Percentiles rank a stretch among this genome's conserved stretches.
Conservation (phyloP, 2,329 filamentous ascomycete species). For the Sclerotiophoma versabilis region DNA sequence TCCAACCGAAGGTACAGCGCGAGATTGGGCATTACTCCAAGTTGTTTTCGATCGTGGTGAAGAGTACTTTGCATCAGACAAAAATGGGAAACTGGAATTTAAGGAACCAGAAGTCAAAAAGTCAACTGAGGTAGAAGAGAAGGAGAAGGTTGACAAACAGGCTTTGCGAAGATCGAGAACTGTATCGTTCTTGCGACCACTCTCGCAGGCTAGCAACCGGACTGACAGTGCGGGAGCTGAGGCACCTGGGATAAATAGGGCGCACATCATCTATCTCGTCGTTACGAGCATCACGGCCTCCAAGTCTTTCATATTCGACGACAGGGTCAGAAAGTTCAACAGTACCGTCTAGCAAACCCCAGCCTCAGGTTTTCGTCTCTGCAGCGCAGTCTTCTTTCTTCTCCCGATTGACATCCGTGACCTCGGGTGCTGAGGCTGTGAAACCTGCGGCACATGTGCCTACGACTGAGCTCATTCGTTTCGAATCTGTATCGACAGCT, state of each 20-base stretch:
- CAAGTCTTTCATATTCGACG: constrained; percentile 32
- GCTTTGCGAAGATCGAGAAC: constrained; percentile 38
- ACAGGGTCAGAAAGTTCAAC: constrained; percentile 32
- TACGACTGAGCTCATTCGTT: too few species aligned
- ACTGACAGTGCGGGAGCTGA: constrained; percentile 20
- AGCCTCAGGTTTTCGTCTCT: constrained; percentile 17
- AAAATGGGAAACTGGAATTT: constrained; percentile 47
- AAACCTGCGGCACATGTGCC: neutral
- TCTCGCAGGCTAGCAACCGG: constrained; percentile 30
- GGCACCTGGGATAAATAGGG: constrained; percentile 13
- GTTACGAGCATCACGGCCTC: constrained; percentile 28
- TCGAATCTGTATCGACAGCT: neutral
- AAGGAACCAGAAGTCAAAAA: constrained; percentile 42
- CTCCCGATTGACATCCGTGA: neutral
- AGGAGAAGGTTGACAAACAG: constrained; percentile 26
- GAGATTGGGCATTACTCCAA: constrained; percentile 47
- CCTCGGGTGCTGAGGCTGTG: neutral
- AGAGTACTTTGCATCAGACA: constrained; percentile 51
- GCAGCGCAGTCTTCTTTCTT: constrained; percentile 13
- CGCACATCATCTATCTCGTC: constrained; percentile 30
- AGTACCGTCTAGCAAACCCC: constrained; percentile 15
- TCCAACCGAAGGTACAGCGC: constrained; percentile 35
- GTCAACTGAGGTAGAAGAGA: constrained; percentile 23
- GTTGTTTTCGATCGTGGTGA: constrained; percentile 50
- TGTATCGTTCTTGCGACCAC: constrained; percentile 38